Evolutionary conservation across 140 eudicot genomes (phyloP), one percentile per base, ranked within the genome.

Genomic region (Erigeron philadelphicus): DNA sequence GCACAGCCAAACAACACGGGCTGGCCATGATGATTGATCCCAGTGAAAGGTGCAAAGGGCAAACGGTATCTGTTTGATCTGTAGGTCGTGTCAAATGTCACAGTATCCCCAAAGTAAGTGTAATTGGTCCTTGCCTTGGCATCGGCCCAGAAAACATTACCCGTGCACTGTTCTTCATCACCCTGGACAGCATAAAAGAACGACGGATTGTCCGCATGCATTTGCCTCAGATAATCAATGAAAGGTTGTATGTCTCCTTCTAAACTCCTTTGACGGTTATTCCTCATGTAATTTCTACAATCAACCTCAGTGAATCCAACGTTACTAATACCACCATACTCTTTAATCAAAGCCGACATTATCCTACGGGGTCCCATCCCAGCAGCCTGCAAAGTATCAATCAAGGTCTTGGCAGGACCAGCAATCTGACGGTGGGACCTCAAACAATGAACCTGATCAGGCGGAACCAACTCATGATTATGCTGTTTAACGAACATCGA

Each of bases 241-340:
- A 88, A 80, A 48, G 83, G 81, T 57, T 88, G 87, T 66, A 85
- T 66, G 47, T 88, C 96, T 9, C 96, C 96, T 74, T 88, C 93
- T 64, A 84, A 74, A 67, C 83, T 85, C 79, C 79, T 85, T 70
- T 85, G 87, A 8, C 87, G 87, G 66, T 85, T 88, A 74, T 85
- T 85, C 77, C 96, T 69, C 87, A 88, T 88, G 80, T 88, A 88
- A 70, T 88, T 88, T 78, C 96, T 77, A 60, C 96, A 88, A 73
- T 88, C 96, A 4, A 88, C 96, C 73, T 85, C 93, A 8, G 96
- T 88, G 60, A 88, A 88, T 13, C 96, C 96, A 48, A 88, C 96
- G 68, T 88, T 83, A 78, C 88, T 83, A 49, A 83, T 83, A 64
- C 96, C 96, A 58, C 96, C 96, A 71, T 85, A 88, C 79, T 88